Evolutionary conservation across 2,329 filamentous ascomycete genomes (phyloP), one percentile per base, ranked within the genome.

Genomic region (Venturia carpophila): DNA sequence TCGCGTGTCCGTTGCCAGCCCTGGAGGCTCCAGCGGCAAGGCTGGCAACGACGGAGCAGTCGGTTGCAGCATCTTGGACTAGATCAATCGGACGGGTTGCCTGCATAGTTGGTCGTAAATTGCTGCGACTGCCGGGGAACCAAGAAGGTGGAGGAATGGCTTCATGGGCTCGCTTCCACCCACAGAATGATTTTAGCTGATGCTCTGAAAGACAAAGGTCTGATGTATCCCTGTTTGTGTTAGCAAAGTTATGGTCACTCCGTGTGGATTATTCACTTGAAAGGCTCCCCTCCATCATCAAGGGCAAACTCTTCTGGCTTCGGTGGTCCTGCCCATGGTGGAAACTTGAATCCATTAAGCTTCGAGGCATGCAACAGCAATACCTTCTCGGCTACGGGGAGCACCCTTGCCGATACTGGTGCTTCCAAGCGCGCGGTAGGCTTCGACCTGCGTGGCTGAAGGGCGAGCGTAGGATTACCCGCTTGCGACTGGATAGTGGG

Each of bases 41-140:
- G 73, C 94, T 97, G 19, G 94, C 94, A 37, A 99, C 93, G 3
- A 99, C 93, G 1, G 94, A 97, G 73, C 94, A 99, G 74, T 99
- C 94, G 0, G 93, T 95, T 5, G 93, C 92, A 66, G 96, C 87
- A 75, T 99, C 94, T 75, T 99, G 94, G 2, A 97, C 92, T 9
- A 99, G 83, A 75, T 99, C 93, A 67, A 90, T 86, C 17, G 83
- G 9, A 60, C 24, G 37, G 5, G 45, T 43, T 15, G 63, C 63
- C 60, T 78, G 75, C 85, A 90, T 90, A 13, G 83, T 77, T 17
- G 80, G 81, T 3, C 74, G 75, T 4, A 73, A 68, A 15, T 72
- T 68, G 37, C 66, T 67, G 41, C 72, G 70, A 41, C 71, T 69
- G 5, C 68, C 69, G 15, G 72, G 69, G 27, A 73, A 73, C 72